These are phyloP conservation scores for Spiraea crenata DNA, from an alignment of 331 rosid species.

Conservation along the genomic window DNA sequence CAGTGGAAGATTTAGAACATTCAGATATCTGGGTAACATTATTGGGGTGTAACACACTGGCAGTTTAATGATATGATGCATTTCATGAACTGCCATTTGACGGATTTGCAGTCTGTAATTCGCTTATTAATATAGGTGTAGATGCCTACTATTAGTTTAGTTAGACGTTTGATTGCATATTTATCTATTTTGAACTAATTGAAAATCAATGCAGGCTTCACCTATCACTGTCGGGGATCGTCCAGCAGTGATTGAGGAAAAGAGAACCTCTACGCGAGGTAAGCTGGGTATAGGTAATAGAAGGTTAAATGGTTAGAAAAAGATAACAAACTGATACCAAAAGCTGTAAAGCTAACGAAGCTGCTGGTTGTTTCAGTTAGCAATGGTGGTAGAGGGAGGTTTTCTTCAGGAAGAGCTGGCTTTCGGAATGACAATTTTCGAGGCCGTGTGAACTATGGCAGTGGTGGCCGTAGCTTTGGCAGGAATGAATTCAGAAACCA, in stretches of 20 bases:
- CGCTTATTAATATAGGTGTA: not conserved
- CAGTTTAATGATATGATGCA: not conserved
- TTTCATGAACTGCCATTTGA: not conserved
- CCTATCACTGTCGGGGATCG: slow-evolving; percentile 67
- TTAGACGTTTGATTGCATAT: not conserved
- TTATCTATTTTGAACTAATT: slow-evolving; percentile 11
- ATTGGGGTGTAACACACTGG: not conserved
- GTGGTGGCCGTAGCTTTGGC: slow-evolving; percentile 71
- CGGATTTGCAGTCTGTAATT: not conserved
- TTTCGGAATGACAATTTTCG: slow-evolving; percentile 70
- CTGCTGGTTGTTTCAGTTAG: slow-evolving; percentile 46
- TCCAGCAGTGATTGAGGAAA: slow-evolving; percentile 76
- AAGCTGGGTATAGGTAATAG: slow-evolving; percentile 10
- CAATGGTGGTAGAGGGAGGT: slow-evolving; percentile 85
- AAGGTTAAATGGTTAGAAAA: not conserved
- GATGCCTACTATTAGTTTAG: not conserved
- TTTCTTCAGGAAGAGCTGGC: slow-evolving; percentile 74
- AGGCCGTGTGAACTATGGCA: slow-evolving; percentile 67
- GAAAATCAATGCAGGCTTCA: slow-evolving; percentile 58
- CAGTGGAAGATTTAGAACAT: no score
- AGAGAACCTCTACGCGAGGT: slow-evolving; percentile 95
- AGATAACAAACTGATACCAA: not conserved
- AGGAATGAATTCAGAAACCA: slow-evolving; percentile 84
- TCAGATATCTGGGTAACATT: not conserved
- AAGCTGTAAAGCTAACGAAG: not conserved